phyloP scores from a whole-genome alignment of 768 basidiomycete species.

The Amanita rimosa region DNA sequence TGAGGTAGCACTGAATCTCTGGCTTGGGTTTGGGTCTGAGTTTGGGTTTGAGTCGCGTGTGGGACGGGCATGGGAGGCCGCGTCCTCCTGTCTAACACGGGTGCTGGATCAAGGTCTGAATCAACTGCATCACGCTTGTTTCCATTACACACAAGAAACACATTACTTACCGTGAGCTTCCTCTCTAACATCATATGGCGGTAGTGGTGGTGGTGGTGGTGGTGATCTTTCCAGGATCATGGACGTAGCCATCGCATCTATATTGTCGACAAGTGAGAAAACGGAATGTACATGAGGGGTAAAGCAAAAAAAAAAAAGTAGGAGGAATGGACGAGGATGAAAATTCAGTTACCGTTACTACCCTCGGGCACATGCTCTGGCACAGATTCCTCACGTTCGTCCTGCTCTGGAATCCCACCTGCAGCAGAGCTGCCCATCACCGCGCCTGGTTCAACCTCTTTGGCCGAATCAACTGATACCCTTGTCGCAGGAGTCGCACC shows the following conservation, averaged over 20 bases:
- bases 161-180: neutral
- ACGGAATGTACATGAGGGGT: neutral
- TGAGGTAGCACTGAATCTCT: neutral
- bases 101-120: neutral
- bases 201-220: neutral
- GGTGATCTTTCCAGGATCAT: constrained; percentile 2
- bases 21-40: neutral
- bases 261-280: neutral
- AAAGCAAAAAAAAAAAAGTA: neutral
- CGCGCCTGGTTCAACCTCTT: neutral
- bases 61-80: neutral
- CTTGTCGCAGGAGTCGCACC: neutral
- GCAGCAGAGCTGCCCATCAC: neutral
- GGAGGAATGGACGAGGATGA: neutral
- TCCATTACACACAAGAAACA: neutral
- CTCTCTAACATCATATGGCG: neutral
- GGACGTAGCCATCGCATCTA: constrained; percentile 2
- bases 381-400: constrained; percentile 8
- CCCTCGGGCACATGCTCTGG: neutral
- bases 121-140: neutral
- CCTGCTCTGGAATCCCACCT: constrained; percentile 2
- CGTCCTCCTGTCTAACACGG: neutral
- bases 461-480: neutral
- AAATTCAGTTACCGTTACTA: constrained; percentile 12
- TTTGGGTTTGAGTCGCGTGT: neutral